phyloP scores from a whole-genome alignment of 1,284 basidiomycete species.

The Trichosporon ovoides region DNA sequence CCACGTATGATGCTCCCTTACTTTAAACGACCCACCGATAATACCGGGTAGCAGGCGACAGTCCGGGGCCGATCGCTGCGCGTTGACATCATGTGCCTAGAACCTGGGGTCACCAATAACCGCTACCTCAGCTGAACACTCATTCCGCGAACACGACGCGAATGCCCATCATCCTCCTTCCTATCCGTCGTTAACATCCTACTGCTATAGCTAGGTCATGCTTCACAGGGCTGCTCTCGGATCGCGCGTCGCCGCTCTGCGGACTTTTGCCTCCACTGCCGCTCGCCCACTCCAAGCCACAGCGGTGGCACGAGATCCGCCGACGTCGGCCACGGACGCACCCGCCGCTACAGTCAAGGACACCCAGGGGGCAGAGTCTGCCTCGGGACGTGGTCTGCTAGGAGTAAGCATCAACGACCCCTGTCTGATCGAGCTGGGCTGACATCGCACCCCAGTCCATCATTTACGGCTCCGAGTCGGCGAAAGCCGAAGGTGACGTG shows the following conservation, averaged over 20 bases:
- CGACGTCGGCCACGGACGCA: neutral
- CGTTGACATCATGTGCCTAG: slow-evolving; percentile 5
- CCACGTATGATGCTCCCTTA: neutral
- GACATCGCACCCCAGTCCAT: slow-evolving; percentile 48
- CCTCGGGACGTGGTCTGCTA: neutral
- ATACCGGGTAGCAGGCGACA: neutral
- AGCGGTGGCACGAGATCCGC: slow-evolving; percentile 1
- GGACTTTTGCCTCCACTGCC: neutral
- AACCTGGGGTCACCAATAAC: neutral
- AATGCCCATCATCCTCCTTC: neutral
- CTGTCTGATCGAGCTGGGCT: slow-evolving; percentile 11
- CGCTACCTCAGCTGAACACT: neutral
- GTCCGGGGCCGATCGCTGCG: neutral
- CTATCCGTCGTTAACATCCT: neutral
- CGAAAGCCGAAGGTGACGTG: slow-evolving; percentile 71
- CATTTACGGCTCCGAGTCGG: slow-evolving; percentile 73
- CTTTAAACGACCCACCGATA: neutral
- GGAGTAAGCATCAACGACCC: neutral
- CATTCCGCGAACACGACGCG: neutral
- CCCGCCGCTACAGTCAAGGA: neutral
- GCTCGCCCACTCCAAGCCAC: slow-evolving; percentile 14
- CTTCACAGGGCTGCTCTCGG: slow-evolving; percentile 1
- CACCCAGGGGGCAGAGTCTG: neutral
- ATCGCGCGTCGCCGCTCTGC: neutral
- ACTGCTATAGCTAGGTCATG: neutral